A percentile compares a stretch with the other conserved stretches of the same genome.
These are phyloP conservation scores for Annulohypoxylon moriforme DNA, from an alignment of 495 filamentous ascomycete species.

Conservation along the genomic window DNA sequence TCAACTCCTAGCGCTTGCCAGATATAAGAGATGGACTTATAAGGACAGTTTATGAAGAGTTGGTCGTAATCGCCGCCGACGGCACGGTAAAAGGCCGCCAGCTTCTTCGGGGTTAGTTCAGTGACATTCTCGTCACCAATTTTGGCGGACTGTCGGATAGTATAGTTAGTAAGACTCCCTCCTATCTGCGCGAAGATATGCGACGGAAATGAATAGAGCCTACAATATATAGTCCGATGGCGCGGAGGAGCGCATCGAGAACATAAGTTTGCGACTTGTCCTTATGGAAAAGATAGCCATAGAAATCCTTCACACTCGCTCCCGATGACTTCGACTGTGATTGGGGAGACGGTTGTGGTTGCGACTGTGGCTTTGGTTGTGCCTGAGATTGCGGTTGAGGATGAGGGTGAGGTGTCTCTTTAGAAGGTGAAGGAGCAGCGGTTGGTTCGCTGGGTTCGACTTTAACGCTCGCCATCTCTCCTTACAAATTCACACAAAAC, in stretches of 20 bases:
- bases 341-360: constrained; percentile 17
- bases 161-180: constrained; percentile 15
- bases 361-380: constrained; percentile 28
- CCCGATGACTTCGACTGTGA: constrained; percentile 22
- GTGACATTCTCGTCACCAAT: constrained; percentile 73
- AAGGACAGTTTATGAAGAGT: constrained; percentile 83
- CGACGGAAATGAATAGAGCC: constrained; percentile 46
- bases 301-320: constrained; percentile 62
- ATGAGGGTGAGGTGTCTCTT: constrained; percentile 17
- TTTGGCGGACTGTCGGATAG: constrained; percentile 61
- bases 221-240: constrained; percentile 86
- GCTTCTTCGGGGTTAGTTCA: constrained; percentile 80
- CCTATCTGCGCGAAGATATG: constrained; percentile 2
- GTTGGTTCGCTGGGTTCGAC: constrained; percentile 33
- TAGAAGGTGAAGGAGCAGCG: constrained; percentile 23
- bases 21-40: constrained; percentile 83
- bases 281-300: constrained; percentile 84
- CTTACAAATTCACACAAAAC: constrained; percentile 7
- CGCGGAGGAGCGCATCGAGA: constrained; percentile 80
- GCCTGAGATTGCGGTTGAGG: constrained; percentile 29
- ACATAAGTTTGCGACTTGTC: constrained; percentile 81
- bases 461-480: constrained; percentile 43
- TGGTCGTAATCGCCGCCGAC: constrained; percentile 91
- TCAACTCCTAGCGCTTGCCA: constrained; percentile 93
- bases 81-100: constrained; percentile 87